Percentiles rank a stretch among this genome's conserved stretches.
Conservation (phyloP, 805 yeast species). For the Babjeviella inositovora region DNA sequence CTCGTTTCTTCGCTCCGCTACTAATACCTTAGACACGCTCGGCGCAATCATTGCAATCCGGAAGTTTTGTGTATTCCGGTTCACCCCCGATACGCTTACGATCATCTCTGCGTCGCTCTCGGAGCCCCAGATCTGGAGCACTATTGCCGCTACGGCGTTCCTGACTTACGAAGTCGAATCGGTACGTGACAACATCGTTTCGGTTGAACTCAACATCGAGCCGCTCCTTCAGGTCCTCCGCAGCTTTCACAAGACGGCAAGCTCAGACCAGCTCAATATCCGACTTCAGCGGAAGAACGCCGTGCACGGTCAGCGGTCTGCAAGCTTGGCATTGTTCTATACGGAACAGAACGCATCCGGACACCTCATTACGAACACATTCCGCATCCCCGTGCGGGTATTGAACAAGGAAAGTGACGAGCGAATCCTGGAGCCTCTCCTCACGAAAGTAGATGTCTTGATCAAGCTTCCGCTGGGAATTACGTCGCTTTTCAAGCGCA, state of each 20-base stretch:
- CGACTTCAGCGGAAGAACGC: slow-evolving; percentile 30
- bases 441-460: slow-evolving; percentile 35
- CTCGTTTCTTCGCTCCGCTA: too few species aligned
- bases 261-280: slow-evolving; percentile 30
- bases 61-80: slow-evolving; percentile 37
- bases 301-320: slow-evolving; percentile 24
- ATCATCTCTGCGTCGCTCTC: slow-evolving; percentile 33
- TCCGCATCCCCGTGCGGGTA: slow-evolving; percentile 56
- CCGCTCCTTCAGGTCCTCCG: slow-evolving; percentile 38
- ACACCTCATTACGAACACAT: slow-evolving; percentile 42
- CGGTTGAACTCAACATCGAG: slow-evolving; percentile 48
- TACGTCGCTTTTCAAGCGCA: slow-evolving; percentile 34
- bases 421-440: slow-evolving; percentile 45
- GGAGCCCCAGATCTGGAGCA: slow-evolving; percentile 61
- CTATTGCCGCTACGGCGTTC: slow-evolving; percentile 28
- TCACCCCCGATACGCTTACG: slow-evolving; percentile 29
- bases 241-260: slow-evolving; percentile 37
- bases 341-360: slow-evolving; percentile 23
- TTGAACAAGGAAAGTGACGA: slow-evolving; percentile 37
- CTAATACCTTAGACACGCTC: slow-evolving; percentile 25
- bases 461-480: slow-evolving; percentile 36
- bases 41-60: slow-evolving; percentile 34
- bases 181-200: slow-evolving; percentile 32
- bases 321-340: slow-evolving; percentile 39
- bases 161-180: slow-evolving; percentile 33